phyloP scores from a whole-genome alignment of 805 yeast species.

The Yueomyces sp. region DNA sequence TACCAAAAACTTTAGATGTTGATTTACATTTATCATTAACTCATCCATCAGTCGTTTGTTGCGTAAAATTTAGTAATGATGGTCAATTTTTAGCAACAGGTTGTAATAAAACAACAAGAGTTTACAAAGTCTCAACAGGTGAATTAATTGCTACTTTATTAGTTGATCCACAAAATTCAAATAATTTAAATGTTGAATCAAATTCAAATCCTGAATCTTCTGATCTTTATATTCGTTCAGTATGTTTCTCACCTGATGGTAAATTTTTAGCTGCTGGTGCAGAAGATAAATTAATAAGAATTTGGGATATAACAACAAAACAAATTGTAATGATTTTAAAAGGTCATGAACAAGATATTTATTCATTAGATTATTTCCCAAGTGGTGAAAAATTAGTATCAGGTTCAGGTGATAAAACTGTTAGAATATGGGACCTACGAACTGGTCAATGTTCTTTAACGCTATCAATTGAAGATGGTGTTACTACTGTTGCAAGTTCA shows the following conservation, averaged over 20 bases:
- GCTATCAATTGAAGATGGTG: slow-evolving; percentile 90
- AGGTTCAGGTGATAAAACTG: slow-evolving; percentile 94
- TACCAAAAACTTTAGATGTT: slow-evolving; percentile 64
- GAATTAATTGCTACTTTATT: slow-evolving; percentile 74
- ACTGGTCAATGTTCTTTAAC: slow-evolving; percentile 83
- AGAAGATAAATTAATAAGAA: slow-evolving; percentile 79
- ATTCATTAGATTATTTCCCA: slow-evolving; percentile 88
- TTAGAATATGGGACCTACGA: slow-evolving; percentile 87
- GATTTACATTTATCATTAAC: slow-evolving; percentile 81
- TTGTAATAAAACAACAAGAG: slow-evolving; percentile 91
- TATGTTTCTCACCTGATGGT: slow-evolving; percentile 92
- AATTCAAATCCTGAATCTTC: slow-evolving; percentile 40
- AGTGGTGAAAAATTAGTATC: slow-evolving; percentile 87
- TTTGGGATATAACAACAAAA: slow-evolving; percentile 85
- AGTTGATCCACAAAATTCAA: slow-evolving; percentile 43
- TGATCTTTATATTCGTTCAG: slow-evolving; percentile 87
- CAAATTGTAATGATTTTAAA: slow-evolving; percentile 73
- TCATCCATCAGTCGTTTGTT: slow-evolving; percentile 91
- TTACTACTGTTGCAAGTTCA: slow-evolving; percentile 92
- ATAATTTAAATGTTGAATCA: slow-evolving; percentile 3
- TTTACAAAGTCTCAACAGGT: slow-evolving; percentile 84
- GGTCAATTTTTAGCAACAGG: slow-evolving; percentile 94
- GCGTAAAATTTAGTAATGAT: slow-evolving; percentile 84
- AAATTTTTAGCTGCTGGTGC: slow-evolving; percentile 90
- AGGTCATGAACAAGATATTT: slow-evolving; percentile 97